phyloP scores from a whole-genome alignment of 139 green algal species.

The Desmodesmus armatus region DNA sequence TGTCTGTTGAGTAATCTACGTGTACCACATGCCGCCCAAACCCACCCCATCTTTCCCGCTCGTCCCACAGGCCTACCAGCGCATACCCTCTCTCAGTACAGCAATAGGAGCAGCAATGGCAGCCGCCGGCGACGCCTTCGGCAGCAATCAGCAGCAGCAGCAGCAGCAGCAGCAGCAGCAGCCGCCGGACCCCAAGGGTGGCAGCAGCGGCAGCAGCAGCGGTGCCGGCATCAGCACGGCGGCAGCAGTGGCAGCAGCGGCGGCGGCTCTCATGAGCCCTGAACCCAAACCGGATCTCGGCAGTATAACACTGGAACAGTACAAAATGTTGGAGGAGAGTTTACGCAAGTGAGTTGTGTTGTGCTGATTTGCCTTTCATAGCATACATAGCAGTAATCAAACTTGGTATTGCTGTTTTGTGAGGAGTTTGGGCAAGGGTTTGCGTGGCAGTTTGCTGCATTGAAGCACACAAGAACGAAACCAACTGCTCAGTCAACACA shows the following conservation, averaged over 20 bases:
- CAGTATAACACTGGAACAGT: not conserved
- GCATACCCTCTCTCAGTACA: not conserved
- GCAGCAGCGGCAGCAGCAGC: not conserved
- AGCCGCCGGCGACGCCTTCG: no score
- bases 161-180: conserved; percentile 15
- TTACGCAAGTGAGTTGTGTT: conserved; percentile 24
- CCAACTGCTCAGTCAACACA: no score
- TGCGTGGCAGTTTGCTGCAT: not conserved
- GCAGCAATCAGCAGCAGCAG: not conserved
- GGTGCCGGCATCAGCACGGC: not conserved
- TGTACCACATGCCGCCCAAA: no score
- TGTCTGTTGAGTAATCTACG: no score
- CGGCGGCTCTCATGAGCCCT: not conserved
- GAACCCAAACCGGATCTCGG: not conserved
- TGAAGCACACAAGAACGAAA: no score
- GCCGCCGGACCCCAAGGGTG: not conserved
- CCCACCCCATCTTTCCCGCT: no score
- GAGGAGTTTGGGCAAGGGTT: not conserved
- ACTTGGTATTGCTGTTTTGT: no score
- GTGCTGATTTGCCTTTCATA: not conserved
- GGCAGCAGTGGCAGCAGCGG: conserved; percentile 26
- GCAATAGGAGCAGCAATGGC: not conserved
- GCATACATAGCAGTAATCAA: no score
- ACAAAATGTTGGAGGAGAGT: conserved; percentile 30
- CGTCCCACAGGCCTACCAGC: no score